Conservation (phyloP, 805 yeast species). For the Candida suzukii region DNA sequence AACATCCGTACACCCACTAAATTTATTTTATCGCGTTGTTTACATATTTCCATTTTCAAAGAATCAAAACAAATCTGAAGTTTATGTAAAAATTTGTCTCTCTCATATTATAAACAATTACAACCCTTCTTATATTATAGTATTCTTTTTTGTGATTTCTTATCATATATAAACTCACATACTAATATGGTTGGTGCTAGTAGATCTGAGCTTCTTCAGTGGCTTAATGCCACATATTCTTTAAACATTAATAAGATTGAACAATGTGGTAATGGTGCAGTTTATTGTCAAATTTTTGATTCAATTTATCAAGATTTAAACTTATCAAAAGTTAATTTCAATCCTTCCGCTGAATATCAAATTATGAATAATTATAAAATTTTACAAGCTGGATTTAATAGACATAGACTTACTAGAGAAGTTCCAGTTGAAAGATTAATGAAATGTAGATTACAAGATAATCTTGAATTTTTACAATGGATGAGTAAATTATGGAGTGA, state of each 20-base stretch:
- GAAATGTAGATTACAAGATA: constrained; percentile 89
- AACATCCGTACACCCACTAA: background rate
- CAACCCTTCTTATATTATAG: no score
- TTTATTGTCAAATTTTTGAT: constrained; percentile 88
- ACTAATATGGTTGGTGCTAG: constrained; percentile 55
- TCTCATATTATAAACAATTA: no score
- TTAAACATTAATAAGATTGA: constrained; percentile 73
- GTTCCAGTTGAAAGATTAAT: constrained; percentile 77
- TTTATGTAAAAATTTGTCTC: no score
- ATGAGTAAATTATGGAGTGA: constrained; percentile 77
- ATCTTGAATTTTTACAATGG: constrained; percentile 93
- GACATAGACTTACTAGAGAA: constrained; percentile 61
- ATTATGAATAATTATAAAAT: constrained; percentile 76
- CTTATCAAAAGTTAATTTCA: constrained; percentile 67
- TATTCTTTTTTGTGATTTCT: background rate
- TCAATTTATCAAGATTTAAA: constrained; percentile 79
- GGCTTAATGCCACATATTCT: constrained; percentile 73
- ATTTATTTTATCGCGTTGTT: background rate
- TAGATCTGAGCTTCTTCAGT: constrained; percentile 71
- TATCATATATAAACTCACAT: background rate
- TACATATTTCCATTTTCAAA: background rate
- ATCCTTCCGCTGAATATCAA: constrained; percentile 68
- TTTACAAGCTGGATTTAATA: constrained; percentile 71
- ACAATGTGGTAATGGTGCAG: constrained; percentile 94
- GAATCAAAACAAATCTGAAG: no score